phyloP scores from a whole-genome alignment of 768 basidiomycete genomes.

The Collybiopsis confluens region DNA sequence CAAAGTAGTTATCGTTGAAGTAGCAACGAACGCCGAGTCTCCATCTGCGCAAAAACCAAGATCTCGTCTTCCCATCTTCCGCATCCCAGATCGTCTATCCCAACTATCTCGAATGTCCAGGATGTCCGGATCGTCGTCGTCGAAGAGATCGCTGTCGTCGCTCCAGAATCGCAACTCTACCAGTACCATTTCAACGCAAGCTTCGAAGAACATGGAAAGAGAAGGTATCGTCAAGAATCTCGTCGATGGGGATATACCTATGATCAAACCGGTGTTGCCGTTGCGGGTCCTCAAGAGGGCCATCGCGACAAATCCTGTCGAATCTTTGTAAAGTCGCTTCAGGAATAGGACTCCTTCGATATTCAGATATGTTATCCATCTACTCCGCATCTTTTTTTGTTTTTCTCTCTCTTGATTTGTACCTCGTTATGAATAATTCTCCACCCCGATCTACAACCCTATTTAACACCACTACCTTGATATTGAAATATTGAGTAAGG shows the following conservation, averaged over 20 bases:
- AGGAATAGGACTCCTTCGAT: no score
- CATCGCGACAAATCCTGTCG: not conserved
- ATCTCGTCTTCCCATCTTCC: conserved; percentile 4
- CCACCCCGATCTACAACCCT: no score
- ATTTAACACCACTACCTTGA: no score
- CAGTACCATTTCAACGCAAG: conserved; percentile 1
- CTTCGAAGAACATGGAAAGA: not conserved
- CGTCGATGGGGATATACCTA: not conserved
- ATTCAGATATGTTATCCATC: no score
- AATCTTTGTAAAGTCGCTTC: not conserved
- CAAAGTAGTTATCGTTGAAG: not conserved
- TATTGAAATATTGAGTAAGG: no score
- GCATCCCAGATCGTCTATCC: not conserved
- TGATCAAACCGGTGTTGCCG: conserved; percentile 1
- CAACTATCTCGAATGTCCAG: conserved; percentile 1
- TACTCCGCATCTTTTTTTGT: no score
- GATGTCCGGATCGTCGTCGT: no score
- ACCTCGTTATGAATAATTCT: no score
- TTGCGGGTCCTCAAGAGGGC: conserved; percentile 3
- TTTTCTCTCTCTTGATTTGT: no score
- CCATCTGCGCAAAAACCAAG: not conserved
- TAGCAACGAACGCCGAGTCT: not conserved
- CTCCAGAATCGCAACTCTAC: conserved; percentile 5
- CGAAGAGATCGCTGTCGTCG: conserved; percentile 2
- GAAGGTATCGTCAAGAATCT: not conserved